phyloP scores from a whole-genome alignment of 345 rosid genomes.

The Eucalyptus fibrosa region DNA sequence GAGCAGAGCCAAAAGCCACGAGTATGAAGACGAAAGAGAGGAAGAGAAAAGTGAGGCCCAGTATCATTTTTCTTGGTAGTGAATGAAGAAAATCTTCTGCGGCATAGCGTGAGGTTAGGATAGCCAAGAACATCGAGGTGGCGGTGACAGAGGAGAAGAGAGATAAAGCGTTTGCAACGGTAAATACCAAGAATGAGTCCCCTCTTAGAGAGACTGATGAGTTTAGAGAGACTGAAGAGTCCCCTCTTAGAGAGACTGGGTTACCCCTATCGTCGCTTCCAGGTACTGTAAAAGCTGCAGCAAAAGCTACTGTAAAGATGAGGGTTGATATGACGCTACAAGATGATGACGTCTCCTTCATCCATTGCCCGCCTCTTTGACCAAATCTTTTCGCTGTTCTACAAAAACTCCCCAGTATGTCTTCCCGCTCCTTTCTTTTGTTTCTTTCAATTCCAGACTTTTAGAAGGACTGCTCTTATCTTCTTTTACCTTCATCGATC shows the following conservation, averaged over 20 bases:
- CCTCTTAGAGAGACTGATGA: accelerated
- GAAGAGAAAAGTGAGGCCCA: background rate
- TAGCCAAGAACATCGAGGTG: background rate
- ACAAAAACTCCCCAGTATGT: background rate
- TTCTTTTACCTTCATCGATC: background rate
- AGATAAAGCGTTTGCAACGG: background rate
- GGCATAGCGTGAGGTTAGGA: background rate
- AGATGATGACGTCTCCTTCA: background rate
- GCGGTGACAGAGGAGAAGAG: background rate
- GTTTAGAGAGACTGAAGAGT: no score
- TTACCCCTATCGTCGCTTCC: background rate
- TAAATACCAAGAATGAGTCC: background rate
- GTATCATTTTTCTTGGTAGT: background rate
- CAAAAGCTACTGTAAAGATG: background rate
- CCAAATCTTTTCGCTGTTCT: no score
- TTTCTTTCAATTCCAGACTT: background rate
- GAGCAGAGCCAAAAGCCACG: background rate
- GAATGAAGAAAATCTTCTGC: background rate
- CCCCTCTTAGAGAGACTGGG: background rate
- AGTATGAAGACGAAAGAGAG: background rate
- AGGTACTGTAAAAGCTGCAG: background rate
- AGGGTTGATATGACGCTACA: background rate
- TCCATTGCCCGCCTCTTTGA: background rate
- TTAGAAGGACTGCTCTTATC: background rate
- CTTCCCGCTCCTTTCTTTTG: background rate